Evolutionary conservation across 495 filamentous ascomycete species (phyloP).

Genomic region (Peziza echinospora): DNA sequence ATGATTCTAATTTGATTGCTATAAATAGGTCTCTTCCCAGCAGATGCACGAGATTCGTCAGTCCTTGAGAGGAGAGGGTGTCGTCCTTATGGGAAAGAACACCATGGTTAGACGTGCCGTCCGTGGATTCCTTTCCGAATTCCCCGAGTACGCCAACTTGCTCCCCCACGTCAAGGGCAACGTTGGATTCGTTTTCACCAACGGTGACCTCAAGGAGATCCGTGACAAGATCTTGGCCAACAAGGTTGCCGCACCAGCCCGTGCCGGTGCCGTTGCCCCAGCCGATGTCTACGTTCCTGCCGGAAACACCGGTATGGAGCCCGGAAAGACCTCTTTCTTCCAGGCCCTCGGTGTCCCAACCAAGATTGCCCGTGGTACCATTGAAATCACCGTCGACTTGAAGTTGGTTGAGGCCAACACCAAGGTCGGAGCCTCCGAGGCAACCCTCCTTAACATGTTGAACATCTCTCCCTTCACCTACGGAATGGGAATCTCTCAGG

Average conservation of each 20-base stretch:
- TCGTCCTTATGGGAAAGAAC: constrained; percentile 99
- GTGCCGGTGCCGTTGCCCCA: constrained; percentile 89
- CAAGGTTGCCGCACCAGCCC: constrained; percentile 88
- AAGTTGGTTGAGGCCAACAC: constrained; percentile 82
- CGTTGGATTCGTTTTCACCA: constrained; percentile 99
- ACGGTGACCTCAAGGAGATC: constrained; percentile 70
- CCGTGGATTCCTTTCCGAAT: constrained; percentile 77
- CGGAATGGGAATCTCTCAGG: constrained; percentile 84
- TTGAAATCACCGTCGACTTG: constrained; percentile 96
- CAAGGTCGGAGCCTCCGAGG: constrained; percentile 98
- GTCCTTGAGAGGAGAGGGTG: constrained; percentile 64
- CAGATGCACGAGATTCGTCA: constrained; percentile 99
- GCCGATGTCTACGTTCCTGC: constrained; percentile 77
- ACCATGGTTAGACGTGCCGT: constrained; percentile 98
- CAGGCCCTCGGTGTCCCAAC: constrained; percentile 99
- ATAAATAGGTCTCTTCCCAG: constrained; percentile 54
- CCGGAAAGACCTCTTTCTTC: constrained; percentile 99
- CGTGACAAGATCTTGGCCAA: constrained; percentile 90
- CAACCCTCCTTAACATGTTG: constrained; percentile 94
- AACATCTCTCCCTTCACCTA: constrained; percentile 99
- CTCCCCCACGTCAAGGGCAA: constrained; percentile 92
- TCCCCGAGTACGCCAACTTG: constrained; percentile 92
- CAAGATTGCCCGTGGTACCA: constrained; percentile 99
- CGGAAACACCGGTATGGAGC: constrained; percentile 99
- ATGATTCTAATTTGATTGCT: constrained; percentile 18